Base-by-base conservation (phyloP, 2,329 filamentous ascomycete species). In the Trichophyton verrucosum region DNA sequence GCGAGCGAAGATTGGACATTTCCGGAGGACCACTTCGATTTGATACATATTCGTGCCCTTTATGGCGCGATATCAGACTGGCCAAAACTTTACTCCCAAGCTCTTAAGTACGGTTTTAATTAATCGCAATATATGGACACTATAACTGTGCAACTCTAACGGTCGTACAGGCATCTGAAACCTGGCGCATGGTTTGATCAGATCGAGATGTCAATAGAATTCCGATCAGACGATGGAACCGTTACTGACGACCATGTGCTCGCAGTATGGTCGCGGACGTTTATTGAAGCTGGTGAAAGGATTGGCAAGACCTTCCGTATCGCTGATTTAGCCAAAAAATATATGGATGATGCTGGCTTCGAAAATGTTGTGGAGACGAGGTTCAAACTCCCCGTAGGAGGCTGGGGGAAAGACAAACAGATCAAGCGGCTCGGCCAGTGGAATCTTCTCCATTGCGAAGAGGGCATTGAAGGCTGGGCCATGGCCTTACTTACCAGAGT, bases 1-100 rank as follows among this genome's bases (percentile, higher is more conserved):
- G 75, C 75, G 66, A 75, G 78, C 2, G 80, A 81, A 62, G 77
- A 84, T 49, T 83, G 81, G 81, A 74, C 78, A 73, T 63, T 81
- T 68, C 73, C 76, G 15, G 68, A 72, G 0, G 66, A 73, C 56
- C 66, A 74, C 63, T 76, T 82, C 63, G 81, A 84, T 68, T 78
- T 80, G 56, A 76, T 85, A 57, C 82, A 85, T 69, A 65, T 66
- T 22, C 66, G 68, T 36, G 59, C 59, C 62, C 36, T 70, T n/a
- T 68, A 68, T 42, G 67, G 67, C 1, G 60, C 56, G 9, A 38
- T 67, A 59, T 17, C 63, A 24, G 61, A 68, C 57, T 68, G 66
- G 67, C 64, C 64, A 11, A 60, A 46, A 13, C 67, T 69, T 49
- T 68, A 68, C 61, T 56, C 55, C 20, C 64, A 64, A 33, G 64